These are phyloP conservation scores for Aureobasidium sp. DNA, from an alignment of 2,329 filamentous ascomycete species.

Conservation along the genomic window DNA sequence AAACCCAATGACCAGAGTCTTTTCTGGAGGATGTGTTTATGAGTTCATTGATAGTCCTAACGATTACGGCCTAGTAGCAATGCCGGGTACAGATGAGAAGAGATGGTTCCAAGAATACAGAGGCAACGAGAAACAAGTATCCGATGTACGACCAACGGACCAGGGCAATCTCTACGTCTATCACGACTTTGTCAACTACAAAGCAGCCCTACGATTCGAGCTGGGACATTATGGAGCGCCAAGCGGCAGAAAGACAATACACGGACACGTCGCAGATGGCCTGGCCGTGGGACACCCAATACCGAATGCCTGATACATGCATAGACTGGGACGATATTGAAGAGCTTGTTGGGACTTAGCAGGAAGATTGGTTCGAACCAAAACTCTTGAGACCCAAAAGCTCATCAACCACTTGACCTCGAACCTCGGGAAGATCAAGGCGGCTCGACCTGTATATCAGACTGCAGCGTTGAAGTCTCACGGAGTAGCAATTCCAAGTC, in stretches of 20 bases:
- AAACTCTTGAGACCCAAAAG: not conserved
- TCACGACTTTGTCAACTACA: conserved; percentile 20
- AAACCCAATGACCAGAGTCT: conserved; percentile 12
- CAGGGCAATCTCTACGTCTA: conserved; percentile 16
- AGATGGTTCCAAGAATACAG: not conserved
- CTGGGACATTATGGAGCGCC: not conserved
- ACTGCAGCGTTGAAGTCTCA: not conserved
- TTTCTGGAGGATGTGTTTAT: conserved; percentile 20
- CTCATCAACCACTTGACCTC: not conserved
- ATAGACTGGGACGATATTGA: conserved; percentile 8
- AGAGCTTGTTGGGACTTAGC: not conserved
- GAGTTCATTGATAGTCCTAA: conserved; percentile 14
- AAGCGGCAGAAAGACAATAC: not conserved
- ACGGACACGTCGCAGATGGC: not conserved
- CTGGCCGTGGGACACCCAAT: conserved; percentile 9
- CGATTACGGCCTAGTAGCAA: conserved; percentile 14
- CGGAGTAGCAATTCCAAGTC: not conserved
- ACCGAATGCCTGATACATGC: conserved; percentile 1
- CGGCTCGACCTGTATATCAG: not conserved
- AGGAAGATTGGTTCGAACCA: not conserved
- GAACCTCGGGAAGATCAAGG: not conserved
- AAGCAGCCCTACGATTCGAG: not conserved
- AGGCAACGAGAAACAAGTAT: not conserved
- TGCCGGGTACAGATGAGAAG: not conserved
- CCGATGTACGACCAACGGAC: conserved; percentile 17